These are phyloP conservation scores for Claviceps pazoutovae DNA, from an alignment of 2,329 filamentous ascomycete genomes.

Conservation along the genomic window DNA sequence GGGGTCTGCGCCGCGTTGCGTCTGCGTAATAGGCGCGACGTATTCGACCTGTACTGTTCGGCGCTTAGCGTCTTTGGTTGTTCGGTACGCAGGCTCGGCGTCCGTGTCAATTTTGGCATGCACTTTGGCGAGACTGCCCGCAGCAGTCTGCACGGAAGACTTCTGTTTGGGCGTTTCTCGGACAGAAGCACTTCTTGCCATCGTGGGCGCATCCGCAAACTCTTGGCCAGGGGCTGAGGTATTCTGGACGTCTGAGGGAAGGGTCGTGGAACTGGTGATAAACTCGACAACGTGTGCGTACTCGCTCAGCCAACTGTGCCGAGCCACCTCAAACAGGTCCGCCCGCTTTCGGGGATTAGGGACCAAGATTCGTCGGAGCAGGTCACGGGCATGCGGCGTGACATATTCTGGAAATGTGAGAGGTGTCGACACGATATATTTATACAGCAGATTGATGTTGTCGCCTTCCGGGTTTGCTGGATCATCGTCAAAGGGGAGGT, in stretches of 20 bases:
- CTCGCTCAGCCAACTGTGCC: conserved; percentile 95
- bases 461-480: conserved; percentile 96
- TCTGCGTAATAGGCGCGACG: conserved; percentile 79
- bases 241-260: conserved; percentile 70
- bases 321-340: conserved; percentile 90
- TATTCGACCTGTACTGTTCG: conserved; percentile 97
- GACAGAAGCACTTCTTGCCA: conserved; percentile 84
- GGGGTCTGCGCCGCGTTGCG: conserved; percentile 47
- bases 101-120: conserved; percentile 61
- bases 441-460: conserved; percentile 97
- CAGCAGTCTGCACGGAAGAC: conserved; percentile 29
- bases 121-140: conserved; percentile 56
- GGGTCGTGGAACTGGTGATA: conserved; percentile 90
- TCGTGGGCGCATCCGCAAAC: conserved; percentile 40
- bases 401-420: conserved; percentile 98
- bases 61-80: conserved; percentile 76
- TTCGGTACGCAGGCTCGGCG: conserved; percentile 39
- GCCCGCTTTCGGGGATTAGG: conserved; percentile 90
- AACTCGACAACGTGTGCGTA: conserved; percentile 94
- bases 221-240: conserved; percentile 52
- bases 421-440: conserved; percentile 95
- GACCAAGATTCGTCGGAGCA: conserved; percentile 83
- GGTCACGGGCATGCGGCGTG: conserved; percentile 85
- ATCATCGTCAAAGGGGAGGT: conserved; percentile 94
- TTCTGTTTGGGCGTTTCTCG: conserved; percentile 69